phyloP scores from a whole-genome alignment of 2,329 filamentous ascomycete genomes.

The Metarhizium guizhouense region DNA sequence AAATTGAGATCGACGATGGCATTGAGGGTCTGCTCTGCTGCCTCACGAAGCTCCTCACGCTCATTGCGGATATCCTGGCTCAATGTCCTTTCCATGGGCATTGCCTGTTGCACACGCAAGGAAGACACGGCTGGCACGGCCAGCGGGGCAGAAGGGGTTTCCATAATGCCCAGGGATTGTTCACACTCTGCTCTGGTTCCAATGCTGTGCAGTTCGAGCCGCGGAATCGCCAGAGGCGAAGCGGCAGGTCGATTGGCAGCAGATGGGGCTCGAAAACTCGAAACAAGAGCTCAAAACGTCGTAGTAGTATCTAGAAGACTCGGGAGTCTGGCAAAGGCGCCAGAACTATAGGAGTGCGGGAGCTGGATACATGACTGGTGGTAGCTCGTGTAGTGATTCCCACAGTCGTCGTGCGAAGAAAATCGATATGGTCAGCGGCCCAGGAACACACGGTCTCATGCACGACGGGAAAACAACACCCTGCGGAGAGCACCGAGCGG shows the following conservation, averaged over 20 bases:
- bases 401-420: conserved; percentile 9
- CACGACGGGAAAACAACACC: conserved; percentile 1
- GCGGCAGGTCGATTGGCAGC: background rate
- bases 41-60: conserved; percentile 86
- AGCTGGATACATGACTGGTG: conserved; percentile 37
- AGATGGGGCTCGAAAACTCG: background rate
- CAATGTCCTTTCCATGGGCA: conserved; percentile 55
- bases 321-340: conserved; percentile 34
- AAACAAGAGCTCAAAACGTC: background rate
- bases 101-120: conserved; percentile 39
- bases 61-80: conserved; percentile 90
- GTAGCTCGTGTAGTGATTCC: conserved; percentile 19
- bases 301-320: conserved; percentile 13
- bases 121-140: conserved; percentile 45
- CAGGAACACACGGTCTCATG: background rate
- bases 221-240: background rate
- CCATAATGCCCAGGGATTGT: conserved; percentile 26
- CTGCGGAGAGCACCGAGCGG: conserved; percentile 6
- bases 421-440: background rate
- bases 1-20: conserved; percentile 91
- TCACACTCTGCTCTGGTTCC: background rate
- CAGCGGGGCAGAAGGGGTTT: conserved; percentile 27
- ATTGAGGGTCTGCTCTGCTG: conserved; percentile 92
- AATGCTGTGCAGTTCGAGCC: background rate
- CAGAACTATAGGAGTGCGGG: conserved; percentile 37